Conservation (phyloP, 495 filamentous ascomycete genomes). For the Hypomontagnella submonticulosa region DNA sequence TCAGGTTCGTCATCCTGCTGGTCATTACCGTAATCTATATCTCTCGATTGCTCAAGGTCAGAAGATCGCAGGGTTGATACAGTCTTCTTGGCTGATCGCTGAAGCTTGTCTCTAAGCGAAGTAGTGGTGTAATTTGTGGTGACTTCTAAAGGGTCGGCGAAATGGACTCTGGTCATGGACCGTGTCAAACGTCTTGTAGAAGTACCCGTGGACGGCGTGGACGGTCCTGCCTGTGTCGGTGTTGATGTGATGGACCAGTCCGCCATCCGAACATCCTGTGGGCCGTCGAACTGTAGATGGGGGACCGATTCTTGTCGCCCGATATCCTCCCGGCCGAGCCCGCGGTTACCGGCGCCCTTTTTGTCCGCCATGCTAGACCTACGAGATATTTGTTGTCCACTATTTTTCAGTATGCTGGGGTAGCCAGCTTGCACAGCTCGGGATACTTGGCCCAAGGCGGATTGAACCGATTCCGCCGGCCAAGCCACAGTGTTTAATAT, state of each 20-base stretch:
- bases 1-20: slow-evolving; percentile 3
- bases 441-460: no score
- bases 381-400: background rate
- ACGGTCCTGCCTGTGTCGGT: slow-evolving; percentile 2
- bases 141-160: background rate
- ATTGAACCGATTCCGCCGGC: background rate
- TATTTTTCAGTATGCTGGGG: background rate
- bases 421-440: no score
- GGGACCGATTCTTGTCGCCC: background rate
- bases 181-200: slow-evolving; percentile 32
- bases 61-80: slow-evolving; percentile 5
- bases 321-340: background rate
- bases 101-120: slow-evolving; percentile 22
- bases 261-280: slow-evolving; percentile 23
- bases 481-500: background rate
- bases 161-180: slow-evolving; percentile 21
- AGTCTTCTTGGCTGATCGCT: slow-evolving; percentile 17
- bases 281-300: background rate
- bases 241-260: slow-evolving; percentile 24
- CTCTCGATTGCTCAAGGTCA: slow-evolving; percentile 25
- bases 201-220: background rate
- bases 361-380: background rate
- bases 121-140: background rate
- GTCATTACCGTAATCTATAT: slow-evolving; percentile 2
- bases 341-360: background rate